phyloP scores from a whole-genome alignment of 495 filamentous ascomycete genomes.

The Penicillium pancosmium region DNA sequence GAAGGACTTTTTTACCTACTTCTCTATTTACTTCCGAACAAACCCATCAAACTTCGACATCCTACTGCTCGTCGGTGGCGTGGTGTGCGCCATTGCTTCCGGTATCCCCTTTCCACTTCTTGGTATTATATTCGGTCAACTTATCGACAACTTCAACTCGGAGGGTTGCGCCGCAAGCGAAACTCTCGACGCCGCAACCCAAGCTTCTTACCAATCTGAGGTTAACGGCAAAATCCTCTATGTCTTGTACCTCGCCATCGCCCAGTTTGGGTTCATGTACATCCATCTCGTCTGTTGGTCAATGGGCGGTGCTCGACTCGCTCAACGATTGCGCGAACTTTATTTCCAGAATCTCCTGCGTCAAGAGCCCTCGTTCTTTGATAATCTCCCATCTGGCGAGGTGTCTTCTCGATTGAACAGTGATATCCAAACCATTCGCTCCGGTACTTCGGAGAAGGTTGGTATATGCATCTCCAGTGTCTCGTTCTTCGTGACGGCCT shows the following conservation, averaged over 20 bases:
- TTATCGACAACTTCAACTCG: conserved; percentile 64
- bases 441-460: conserved; percentile 67
- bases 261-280: conserved; percentile 60
- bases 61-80: conserved; percentile 50
- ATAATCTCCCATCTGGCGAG: conserved; percentile 55
- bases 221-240: conserved; percentile 60
- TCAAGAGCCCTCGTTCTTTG: conserved; percentile 64
- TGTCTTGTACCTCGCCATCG: conserved; percentile 64
- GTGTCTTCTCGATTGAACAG: conserved; percentile 58
- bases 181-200: conserved; percentile 19
- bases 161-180: conserved; percentile 43
- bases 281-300: conserved; percentile 53
- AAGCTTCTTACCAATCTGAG: conserved; percentile 35
- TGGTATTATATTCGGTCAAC: conserved; percentile 65
- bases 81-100: conserved; percentile 57
- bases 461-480: conserved; percentile 57
- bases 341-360: conserved; percentile 59
- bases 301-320: conserved; percentile 59
- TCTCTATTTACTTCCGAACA: conserved; percentile 7
- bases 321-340: conserved; percentile 57
- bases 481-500: conserved; percentile 63
- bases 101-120: conserved; percentile 68
- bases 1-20: conserved; percentile 12
- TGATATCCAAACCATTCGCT: conserved; percentile 60
- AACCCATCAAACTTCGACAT: conserved; percentile 47